phyloP scores from a whole-genome alignment of 2,329 filamentous ascomycete species.

The Epichloe sp. region DNA sequence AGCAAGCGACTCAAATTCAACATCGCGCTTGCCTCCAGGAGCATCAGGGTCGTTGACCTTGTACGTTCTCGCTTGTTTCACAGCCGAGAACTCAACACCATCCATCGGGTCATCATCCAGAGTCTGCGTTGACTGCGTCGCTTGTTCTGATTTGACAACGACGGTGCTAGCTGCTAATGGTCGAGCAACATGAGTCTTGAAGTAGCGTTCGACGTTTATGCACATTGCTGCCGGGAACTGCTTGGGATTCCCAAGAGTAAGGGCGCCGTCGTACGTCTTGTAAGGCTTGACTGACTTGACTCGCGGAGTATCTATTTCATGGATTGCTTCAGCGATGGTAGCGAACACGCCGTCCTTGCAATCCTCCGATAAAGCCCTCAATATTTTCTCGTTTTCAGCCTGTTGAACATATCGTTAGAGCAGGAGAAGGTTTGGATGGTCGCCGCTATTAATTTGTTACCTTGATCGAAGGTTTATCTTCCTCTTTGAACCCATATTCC shows the following conservation, averaged over 20 bases:
- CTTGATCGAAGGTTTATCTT: constrained; percentile 64
- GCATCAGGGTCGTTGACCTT: constrained; percentile 62
- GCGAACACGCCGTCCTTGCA: constrained; percentile 60
- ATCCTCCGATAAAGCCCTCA: constrained; percentile 51
- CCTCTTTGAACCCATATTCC: constrained; percentile 85
- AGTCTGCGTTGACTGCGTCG: constrained; percentile 37
- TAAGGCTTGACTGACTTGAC: constrained; percentile 66
- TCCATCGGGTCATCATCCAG: constrained; percentile 34
- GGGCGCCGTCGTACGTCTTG: constrained; percentile 62
- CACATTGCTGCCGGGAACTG: constrained; percentile 61
- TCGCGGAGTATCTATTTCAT: constrained; percentile 63
- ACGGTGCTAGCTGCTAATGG: constrained; percentile 68
- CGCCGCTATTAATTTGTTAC: constrained; percentile 22
- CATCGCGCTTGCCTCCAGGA: constrained; percentile 67
- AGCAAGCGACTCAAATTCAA: constrained; percentile 72
- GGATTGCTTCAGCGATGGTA: constrained; percentile 76
- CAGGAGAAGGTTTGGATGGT: background rate
- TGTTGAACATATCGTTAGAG: constrained; percentile 7
- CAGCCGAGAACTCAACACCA: constrained; percentile 47
- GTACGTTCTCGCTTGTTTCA: constrained; percentile 71
- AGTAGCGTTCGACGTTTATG: constrained; percentile 85
- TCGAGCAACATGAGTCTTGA: constrained; percentile 66
- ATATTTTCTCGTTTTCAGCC: constrained; percentile 53
- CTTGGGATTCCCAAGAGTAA: constrained; percentile 68
- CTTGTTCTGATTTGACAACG: constrained; percentile 41